Conservation (phyloP, 345 rosid species). For the Triadica sebifera region DNA sequence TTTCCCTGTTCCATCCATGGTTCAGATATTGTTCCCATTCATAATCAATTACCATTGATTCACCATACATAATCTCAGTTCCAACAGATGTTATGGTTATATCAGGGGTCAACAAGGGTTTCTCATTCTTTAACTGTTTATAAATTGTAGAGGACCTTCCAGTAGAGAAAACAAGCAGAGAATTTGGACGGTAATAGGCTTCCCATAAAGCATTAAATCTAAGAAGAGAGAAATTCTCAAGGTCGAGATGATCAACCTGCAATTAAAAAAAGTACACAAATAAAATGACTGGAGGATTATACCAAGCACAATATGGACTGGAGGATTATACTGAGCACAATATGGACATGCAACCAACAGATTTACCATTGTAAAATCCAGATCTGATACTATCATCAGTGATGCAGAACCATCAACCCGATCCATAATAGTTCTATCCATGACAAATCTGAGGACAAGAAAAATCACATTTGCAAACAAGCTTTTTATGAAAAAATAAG, state of each 20-base stretch:
- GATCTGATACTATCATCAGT: conserved; percentile 27
- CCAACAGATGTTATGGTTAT: conserved; percentile 92
- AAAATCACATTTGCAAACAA: not conserved
- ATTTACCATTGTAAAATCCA: conserved; percentile 27
- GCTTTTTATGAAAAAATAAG: no score
- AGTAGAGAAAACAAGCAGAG: conserved; percentile 86
- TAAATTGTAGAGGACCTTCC: conserved; percentile 91
- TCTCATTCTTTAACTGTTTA: conserved; percentile 70
- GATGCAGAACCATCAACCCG: conserved; percentile 26
- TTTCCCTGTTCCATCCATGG: conserved; percentile 65
- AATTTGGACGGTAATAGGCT: conserved; percentile 66
- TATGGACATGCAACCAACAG: not conserved
- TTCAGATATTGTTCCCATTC: conserved; percentile 78
- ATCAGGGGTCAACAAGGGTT: conserved; percentile 87
- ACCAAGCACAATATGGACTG: not conserved
- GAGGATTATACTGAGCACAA: not conserved
- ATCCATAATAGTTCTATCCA: conserved; percentile 15
- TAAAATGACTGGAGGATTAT: not conserved
- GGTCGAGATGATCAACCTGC: conserved; percentile 23
- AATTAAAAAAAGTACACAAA: not conserved
- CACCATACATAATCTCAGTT: conserved; percentile 90
- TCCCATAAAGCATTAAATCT: conserved; percentile 95
- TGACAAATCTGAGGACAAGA: not conserved
- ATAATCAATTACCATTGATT: conserved; percentile 71
- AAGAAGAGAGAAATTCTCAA: conserved; percentile 55